Percentiles rank a stretch among this genome's conserved stretches.
phyloP scores from a whole-genome alignment of 1,284 basidiomycete genomes.

The Moesziomyces antarcticus region DNA sequence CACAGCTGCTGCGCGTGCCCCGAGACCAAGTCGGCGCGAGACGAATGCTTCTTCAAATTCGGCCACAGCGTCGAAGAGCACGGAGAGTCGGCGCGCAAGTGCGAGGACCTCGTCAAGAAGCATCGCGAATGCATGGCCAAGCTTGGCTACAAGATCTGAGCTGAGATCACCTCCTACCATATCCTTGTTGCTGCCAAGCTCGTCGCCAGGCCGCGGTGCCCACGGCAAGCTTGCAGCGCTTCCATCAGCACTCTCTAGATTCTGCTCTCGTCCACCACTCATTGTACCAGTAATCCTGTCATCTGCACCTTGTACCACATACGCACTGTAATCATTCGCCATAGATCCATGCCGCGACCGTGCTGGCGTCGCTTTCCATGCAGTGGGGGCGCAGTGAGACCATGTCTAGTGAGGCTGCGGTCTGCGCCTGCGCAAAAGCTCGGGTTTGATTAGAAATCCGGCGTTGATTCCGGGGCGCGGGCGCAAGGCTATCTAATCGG shows the following conservation, averaged over 20 bases:
- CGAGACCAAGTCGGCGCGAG: conserved; percentile 86
- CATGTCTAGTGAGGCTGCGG: no score
- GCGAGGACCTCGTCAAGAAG: conserved; percentile 80
- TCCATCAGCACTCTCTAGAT: neutral
- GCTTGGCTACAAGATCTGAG: conserved; percentile 67
- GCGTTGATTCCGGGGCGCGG: neutral
- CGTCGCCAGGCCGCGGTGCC: no score
- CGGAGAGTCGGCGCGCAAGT: conserved; percentile 78
- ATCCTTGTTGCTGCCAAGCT: neutral
- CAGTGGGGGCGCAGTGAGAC: no score
- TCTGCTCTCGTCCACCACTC: neutral
- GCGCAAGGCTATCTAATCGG: conserved; percentile 33
- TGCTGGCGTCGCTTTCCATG: no score
- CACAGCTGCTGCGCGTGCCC: conserved; percentile 89
- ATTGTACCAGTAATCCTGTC: conserved; percentile 24
- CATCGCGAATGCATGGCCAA: conserved; percentile 91
- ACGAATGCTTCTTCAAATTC: conserved; percentile 88
- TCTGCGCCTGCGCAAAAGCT: no score
- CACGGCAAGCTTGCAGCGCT: no score
- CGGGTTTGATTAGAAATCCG: conserved; percentile 34
- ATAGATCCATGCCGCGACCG: no score
- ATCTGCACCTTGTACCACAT: conserved; percentile 30
- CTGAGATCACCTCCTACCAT: no score
- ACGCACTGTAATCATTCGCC: conserved; percentile 1
- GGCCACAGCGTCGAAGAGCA: conserved; percentile 73